phyloP scores from a whole-genome alignment of 306 rosid species.

The Cucumis sativus region DNA sequence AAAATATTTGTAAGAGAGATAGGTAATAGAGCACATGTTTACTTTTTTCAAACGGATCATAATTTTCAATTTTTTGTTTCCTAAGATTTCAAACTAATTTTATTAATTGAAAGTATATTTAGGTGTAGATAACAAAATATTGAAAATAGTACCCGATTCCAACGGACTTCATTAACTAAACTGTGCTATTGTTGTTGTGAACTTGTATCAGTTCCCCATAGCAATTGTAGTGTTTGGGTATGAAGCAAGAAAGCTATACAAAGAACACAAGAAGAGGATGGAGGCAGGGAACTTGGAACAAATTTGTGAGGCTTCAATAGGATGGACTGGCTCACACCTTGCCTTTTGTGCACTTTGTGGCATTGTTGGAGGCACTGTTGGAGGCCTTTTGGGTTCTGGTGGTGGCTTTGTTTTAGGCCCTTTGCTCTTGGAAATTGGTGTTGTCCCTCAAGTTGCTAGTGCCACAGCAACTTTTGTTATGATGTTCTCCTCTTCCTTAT shows the following conservation, averaged over 20 bases:
- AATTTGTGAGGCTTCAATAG: constrained; percentile 83
- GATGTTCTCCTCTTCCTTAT: constrained; percentile 78
- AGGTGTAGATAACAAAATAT: too few species aligned
- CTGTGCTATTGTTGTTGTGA: background rate
- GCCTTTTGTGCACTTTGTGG: constrained; percentile 76
- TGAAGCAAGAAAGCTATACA: constrained; percentile 65
- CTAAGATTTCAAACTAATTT: too few species aligned
- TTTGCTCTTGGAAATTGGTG: constrained; percentile 85
- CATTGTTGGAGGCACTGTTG: constrained; percentile 68
- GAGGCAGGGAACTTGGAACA: constrained; percentile 38
- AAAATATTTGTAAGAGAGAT: too few species aligned
- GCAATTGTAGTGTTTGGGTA: constrained; percentile 54
- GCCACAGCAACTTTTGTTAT: constrained; percentile 88
- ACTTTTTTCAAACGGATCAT: too few species aligned
- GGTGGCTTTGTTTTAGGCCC: constrained; percentile 87
- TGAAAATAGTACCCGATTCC: background rate
- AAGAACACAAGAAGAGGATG: constrained; percentile 47
- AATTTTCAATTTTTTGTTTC: too few species aligned
- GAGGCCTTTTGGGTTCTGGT: constrained; percentile 82
- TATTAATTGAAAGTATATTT: too few species aligned
- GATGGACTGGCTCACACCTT: constrained; percentile 46
- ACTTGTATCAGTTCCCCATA: constrained; percentile 49
- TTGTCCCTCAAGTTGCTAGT: constrained; percentile 90
- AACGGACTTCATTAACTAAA: background rate
- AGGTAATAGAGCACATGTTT: too few species aligned